phyloP scores from a whole-genome alignment of 441 rosid genomes.

The Heliophila coronopifolia region DNA sequence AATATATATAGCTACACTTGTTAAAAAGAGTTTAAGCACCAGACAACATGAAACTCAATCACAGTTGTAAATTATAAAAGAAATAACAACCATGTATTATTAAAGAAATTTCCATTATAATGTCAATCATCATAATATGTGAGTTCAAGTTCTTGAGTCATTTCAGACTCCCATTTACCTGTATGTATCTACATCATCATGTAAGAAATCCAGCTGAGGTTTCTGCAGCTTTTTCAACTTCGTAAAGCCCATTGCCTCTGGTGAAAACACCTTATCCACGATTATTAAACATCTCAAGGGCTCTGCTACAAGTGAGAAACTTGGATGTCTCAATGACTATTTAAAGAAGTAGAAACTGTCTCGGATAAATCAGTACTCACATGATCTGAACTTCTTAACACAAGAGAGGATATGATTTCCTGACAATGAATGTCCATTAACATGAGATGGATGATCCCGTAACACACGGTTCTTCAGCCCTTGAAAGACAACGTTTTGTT shows the following conservation, averaged over 20 bases:
- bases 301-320: slow-evolving; percentile 30
- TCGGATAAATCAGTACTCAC: slow-evolving; percentile 33
- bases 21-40: too few species aligned
- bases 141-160: slow-evolving; percentile 36
- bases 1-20: too few species aligned
- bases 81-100: too few species aligned
- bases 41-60: too few species aligned
- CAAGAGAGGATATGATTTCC: slow-evolving; percentile 34
- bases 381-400: slow-evolving; percentile 33
- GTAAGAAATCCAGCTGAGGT: slow-evolving; percentile 29
- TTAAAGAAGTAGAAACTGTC: slow-evolving; percentile 33
- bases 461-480: too few species aligned
- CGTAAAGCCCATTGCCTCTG: slow-evolving; percentile 26
- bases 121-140: slow-evolving; percentile 28
- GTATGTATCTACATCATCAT: slow-evolving; percentile 36
- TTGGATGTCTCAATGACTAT: slow-evolving; percentile 26
- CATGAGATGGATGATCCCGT: slow-evolving; percentile 38
- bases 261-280: slow-evolving; percentile 28
- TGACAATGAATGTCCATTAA: slow-evolving; percentile 32
- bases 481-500: slow-evolving; percentile 46
- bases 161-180: slow-evolving; percentile 36
- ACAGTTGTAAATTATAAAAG: too few species aligned
- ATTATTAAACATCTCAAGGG: slow-evolving; percentile 30
- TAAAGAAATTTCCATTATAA: slow-evolving; percentile 32
- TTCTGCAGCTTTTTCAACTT: slow-evolving; percentile 30